phyloP scores from a whole-genome alignment of 306 rosid species.

The Arachis stenosperma region DNA sequence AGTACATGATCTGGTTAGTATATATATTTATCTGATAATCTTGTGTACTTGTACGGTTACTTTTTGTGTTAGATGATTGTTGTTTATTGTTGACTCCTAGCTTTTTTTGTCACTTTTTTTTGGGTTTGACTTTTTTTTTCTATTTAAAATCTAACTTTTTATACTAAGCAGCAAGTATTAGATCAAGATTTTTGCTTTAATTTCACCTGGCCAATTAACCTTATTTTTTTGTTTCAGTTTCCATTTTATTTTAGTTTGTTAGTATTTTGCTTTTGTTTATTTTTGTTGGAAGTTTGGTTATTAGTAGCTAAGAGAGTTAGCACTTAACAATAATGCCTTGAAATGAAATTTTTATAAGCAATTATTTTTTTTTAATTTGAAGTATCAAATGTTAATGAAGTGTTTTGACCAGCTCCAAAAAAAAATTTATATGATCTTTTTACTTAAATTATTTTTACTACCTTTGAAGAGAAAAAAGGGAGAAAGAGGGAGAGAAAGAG shows the following conservation, averaged over 20 bases:
- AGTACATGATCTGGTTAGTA: slow-evolving; percentile 35
- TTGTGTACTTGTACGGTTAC: slow-evolving; percentile 29
- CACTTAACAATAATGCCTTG: background rate
- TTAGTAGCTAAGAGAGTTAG: background rate
- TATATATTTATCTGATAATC: slow-evolving; percentile 10
- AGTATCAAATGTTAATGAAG: background rate
- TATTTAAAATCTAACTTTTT: slow-evolving; percentile 2
- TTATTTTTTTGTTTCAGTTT: slow-evolving; percentile 3
- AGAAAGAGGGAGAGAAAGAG: background rate
- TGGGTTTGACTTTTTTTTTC: background rate
- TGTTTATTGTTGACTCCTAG: background rate
- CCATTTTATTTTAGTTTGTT: background rate
- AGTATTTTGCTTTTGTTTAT: background rate
- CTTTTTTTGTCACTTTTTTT: background rate
- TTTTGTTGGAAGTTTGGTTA: slow-evolving; percentile 4
- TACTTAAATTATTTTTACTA: background rate
- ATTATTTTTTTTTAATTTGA: slow-evolving; percentile 25
- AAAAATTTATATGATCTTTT: background rate
- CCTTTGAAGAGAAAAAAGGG: background rate
- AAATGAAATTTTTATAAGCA: slow-evolving; percentile 22
- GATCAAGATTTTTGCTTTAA: slow-evolving; percentile 17
- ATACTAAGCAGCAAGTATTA: background rate
- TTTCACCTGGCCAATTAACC: too few species aligned
- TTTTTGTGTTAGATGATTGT: slow-evolving; percentile 21
- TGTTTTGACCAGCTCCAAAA: slow-evolving; percentile 8